Conservation (phyloP, 1,139 yeast genomes). For the Suhomyces anneliseae region DNA sequence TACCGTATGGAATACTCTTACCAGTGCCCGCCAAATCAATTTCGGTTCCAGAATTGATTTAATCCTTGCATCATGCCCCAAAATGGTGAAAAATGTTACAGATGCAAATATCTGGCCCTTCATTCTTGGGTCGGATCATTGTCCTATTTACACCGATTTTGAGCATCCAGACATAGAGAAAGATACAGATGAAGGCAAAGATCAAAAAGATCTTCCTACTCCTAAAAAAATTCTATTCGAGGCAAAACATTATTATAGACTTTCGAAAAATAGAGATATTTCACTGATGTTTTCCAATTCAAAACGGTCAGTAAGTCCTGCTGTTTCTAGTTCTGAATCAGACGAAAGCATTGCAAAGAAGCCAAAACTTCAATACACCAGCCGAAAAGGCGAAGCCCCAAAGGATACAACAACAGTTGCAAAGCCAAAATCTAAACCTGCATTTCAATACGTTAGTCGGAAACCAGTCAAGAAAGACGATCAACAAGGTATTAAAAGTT, state of each 20-base stretch:
- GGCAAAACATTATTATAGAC: conserved; percentile 52
- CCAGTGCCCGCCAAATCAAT: conserved; percentile 77
- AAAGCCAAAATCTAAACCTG: neutral
- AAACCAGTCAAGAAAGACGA: conserved; percentile 7
- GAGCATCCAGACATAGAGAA: conserved; percentile 16
- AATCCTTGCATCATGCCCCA: conserved; percentile 50
- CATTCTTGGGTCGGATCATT: conserved; percentile 87
- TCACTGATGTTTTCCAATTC: conserved; percentile 21
- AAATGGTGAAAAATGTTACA: conserved; percentile 31
- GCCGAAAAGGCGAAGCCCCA: neutral
- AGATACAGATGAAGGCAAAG: neutral
- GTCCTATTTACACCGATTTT: conserved; percentile 82
- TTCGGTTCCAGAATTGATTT: conserved; percentile 88
- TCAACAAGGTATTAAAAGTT: conserved; percentile 3
- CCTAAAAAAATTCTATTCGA: conserved; percentile 46
- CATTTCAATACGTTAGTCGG: conserved; percentile 12
- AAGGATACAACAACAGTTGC: neutral
- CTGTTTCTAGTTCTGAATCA: neutral
- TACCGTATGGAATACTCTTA: conserved; percentile 89
- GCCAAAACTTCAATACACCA: neutral
- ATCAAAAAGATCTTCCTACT: neutral
- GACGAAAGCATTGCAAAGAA: neutral
- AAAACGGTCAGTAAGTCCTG: neutral
- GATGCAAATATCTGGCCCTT: conserved; percentile 67
- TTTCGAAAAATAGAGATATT: conserved; percentile 52